These are phyloP conservation scores for Geotrichum bryndzae DNA, from an alignment of 1,139 yeast genomes.

Conservation along the genomic window DNA sequence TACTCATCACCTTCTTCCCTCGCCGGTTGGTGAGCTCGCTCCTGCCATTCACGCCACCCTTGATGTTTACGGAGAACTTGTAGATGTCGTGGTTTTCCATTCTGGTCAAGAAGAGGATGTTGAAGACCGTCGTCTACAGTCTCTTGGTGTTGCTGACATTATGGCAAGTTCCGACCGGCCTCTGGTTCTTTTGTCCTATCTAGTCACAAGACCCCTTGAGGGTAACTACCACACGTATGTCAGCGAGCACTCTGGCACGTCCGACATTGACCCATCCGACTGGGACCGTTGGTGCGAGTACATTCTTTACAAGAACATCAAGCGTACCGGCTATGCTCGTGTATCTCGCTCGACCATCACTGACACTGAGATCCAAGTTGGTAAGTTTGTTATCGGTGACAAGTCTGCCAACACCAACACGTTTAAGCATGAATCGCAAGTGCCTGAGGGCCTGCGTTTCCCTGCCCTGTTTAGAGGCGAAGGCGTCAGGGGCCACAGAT, in stretches of 20 bases:
- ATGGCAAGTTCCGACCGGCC: slow-evolving; percentile 81
- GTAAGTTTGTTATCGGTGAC: slow-evolving; percentile 66
- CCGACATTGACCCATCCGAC: slow-evolving; percentile 87
- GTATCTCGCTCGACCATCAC: slow-evolving; percentile 90
- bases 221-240: slow-evolving; percentile 93
- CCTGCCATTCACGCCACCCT: slow-evolving; percentile 97
- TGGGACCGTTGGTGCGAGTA: slow-evolving; percentile 99
- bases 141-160: slow-evolving; percentile 65
- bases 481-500: slow-evolving; percentile 88
- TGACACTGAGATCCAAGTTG: slow-evolving; percentile 93
- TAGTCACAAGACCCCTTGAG: slow-evolving; percentile 78
- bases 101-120: slow-evolving; percentile 97
- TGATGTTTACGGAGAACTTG: slow-evolving; percentile 75
- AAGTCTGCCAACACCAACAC: slow-evolving; percentile 48
- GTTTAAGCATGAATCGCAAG: slow-evolving; percentile 50
- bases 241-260: slow-evolving; percentile 76
- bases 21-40: slow-evolving; percentile 96
- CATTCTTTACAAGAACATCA: slow-evolving; percentile 77
- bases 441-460: slow-evolving; percentile 63
- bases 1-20: slow-evolving; percentile 84
- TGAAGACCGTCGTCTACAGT: slow-evolving; percentile 86
- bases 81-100: slow-evolving; percentile 94
- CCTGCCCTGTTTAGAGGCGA: slow-evolving; percentile 84
- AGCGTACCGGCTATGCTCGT: slow-evolving; percentile 89
- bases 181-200: slow-evolving; percentile 72